Base-by-base conservation (phyloP, 2,329 filamentous ascomycete species). In the Sporothrix humicola region DNA sequence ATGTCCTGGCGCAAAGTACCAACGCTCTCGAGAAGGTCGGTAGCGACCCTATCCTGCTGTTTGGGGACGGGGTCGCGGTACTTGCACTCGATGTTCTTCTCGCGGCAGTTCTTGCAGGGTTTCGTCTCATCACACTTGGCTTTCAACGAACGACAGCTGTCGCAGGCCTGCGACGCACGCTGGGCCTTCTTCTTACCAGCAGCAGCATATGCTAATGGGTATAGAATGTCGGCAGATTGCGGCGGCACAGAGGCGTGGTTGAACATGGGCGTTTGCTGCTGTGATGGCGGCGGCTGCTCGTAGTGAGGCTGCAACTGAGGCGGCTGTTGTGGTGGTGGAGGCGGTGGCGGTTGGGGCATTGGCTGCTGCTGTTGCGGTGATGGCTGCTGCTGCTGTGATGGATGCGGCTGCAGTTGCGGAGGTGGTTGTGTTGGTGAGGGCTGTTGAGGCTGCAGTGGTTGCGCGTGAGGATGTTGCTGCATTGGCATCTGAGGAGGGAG, bases 21-120 rank as follows among this genome's bases (percentile, higher is more conserved):
- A 37, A 90, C 84, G n/a, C 84, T 83, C 0, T 91, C 88, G 72
- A 91, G 78, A 46, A 91, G 89, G 73, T 91, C 89, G 8, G 86
- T 83, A 17, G 88, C 84, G 2, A 87, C 85, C 80, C 90, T 91
- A 78, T 91, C 89, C 76, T 87, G 85, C 93, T 97, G 95, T 79
- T 97, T 96, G 17, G 94, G 94, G 26, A 94, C 92, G 6, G 96
- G 92, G 79, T 98, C 95, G 77, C 95, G 91, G 81, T 98, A 98
- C 81, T 93, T 91, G 84, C 93, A 99, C 71, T 90, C 87, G 46
- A 94, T 87, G 77, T 88, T 91, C 80, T 97, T 97, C 77, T 98
- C 95, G 78, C 92, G 92, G 81, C 96, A 99, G 78, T 91, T 93
- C 79, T 94, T 95, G 78, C 92, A 92, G 1, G 92, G 94, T 77